These are phyloP conservation scores for Ophiocordyceps unilateralis DNA, from an alignment of 2,329 filamentous ascomycete genomes.

Conservation along the genomic window DNA sequence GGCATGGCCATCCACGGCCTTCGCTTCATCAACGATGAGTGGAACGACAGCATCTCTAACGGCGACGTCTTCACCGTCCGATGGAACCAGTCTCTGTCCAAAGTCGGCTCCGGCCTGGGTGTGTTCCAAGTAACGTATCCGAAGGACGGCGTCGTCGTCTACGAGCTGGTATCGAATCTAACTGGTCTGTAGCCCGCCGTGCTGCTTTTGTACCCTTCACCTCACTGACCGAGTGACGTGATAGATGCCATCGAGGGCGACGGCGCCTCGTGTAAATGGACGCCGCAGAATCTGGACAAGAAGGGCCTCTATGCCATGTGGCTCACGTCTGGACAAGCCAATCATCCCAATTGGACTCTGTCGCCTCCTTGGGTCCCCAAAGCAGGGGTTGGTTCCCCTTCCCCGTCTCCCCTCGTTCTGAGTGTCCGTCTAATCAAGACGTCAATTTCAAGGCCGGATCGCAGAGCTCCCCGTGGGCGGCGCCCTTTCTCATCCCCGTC, in stretches of 20 bases:
- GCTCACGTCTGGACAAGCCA: constrained; percentile 9
- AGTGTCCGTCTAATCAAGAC: not conserved
- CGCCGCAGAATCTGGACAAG: constrained; percentile 9
- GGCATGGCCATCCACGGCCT: constrained; percentile 10
- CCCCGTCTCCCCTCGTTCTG: not conserved
- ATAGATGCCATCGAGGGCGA: constrained; percentile 9
- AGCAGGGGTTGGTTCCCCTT: constrained; percentile 1
- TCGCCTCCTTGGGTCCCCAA: constrained; percentile 15
- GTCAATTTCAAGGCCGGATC: constrained; percentile 5
- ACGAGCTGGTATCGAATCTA: constrained; percentile 13
- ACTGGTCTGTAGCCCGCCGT: constrained; percentile 9
- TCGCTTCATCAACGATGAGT: constrained; percentile 15
- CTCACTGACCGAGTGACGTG: constrained; percentile 2
- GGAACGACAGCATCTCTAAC: constrained; percentile 17
- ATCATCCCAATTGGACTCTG: constrained; percentile 11
- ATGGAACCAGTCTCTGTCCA: constrained; percentile 13
- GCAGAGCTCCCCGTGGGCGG: constrained; percentile 9
- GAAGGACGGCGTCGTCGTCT: constrained; percentile 11
- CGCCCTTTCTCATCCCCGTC: constrained; percentile 13
- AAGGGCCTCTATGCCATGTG: constrained; percentile 12
- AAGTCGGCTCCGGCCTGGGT: constrained; percentile 8
- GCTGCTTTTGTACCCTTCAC: not conserved
- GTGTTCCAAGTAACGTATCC: constrained; percentile 15
- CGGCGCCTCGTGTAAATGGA: constrained; percentile 11
- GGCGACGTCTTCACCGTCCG: constrained; percentile 10